Percentiles rank a stretch among this genome's conserved stretches.
Conservation (phyloP, 1,139 yeast genomes). For the Geotrichum australiense region DNA sequence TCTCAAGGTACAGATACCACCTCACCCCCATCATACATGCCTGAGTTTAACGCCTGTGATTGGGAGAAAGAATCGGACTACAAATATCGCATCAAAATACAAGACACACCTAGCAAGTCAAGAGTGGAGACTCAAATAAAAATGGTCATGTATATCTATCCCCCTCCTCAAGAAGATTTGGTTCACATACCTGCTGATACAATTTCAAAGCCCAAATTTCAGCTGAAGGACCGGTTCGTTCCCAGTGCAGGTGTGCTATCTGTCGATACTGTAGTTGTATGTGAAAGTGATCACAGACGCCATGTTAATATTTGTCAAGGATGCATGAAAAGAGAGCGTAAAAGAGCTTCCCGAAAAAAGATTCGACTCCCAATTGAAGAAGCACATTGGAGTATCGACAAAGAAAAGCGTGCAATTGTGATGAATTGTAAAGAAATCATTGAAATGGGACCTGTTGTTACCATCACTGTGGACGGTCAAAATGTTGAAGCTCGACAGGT, state of each 20-base stretch:
- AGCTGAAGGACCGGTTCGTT: slow-evolving; percentile 39
- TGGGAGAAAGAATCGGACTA: slow-evolving; percentile 32
- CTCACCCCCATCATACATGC: slow-evolving; percentile 26
- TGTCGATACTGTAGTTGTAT: slow-evolving; percentile 34
- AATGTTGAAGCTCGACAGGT: slow-evolving; percentile 34
- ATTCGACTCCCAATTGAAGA: slow-evolving; percentile 56
- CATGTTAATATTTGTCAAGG: slow-evolving; percentile 77
- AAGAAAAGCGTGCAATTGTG: slow-evolving; percentile 73
- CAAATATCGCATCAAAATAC: slow-evolving; percentile 52
- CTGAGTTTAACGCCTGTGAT: slow-evolving; percentile 31
- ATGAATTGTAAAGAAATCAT: slow-evolving; percentile 83
- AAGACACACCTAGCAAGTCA: slow-evolving; percentile 64
- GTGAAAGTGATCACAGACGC: slow-evolving; percentile 32
- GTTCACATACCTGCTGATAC: slow-evolving; percentile 77
- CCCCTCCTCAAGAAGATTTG: slow-evolving; percentile 63
- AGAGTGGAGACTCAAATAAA: slow-evolving; percentile 91
- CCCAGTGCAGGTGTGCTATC: slow-evolving; percentile 27
- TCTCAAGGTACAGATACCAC: slow-evolving; percentile 14
- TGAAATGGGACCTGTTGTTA: slow-evolving; percentile 50
- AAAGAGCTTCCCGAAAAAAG: slow-evolving; percentile 74
- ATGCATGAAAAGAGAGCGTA: slow-evolving; percentile 83
- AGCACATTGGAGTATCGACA: slow-evolving; percentile 65
- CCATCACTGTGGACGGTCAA: slow-evolving; percentile 30
- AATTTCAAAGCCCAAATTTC: slow-evolving; percentile 74
- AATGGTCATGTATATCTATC: slow-evolving; percentile 55